phyloP scores from a whole-genome alignment of 1,139 yeast genomes.

The Yamadazyma sp. region DNA sequence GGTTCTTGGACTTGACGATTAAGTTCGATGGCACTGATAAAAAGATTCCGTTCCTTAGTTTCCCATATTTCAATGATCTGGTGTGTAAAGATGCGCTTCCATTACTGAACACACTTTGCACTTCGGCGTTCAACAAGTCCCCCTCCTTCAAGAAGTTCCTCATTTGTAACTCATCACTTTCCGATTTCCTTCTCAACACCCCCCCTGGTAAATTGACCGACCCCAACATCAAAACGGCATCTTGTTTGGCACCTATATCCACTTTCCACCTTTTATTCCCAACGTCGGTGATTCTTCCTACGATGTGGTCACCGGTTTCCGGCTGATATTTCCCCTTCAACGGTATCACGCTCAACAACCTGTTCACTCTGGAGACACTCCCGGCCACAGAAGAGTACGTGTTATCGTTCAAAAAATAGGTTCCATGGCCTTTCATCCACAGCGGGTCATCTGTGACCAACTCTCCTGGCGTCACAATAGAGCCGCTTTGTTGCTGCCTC shows the following conservation, averaged over 20 bases:
- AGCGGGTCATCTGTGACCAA: slow-evolving; percentile 90
- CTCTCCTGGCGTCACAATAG: slow-evolving; percentile 93
- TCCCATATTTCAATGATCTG: slow-evolving; percentile 91
- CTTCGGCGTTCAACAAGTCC: slow-evolving; percentile 94
- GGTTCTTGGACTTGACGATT: slow-evolving; percentile 81
- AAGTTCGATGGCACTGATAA: slow-evolving; percentile 79
- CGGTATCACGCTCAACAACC: slow-evolving; percentile 82
- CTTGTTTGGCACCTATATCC: slow-evolving; percentile 91
- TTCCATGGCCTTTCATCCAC: slow-evolving; percentile 99
- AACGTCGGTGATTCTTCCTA: slow-evolving; percentile 93
- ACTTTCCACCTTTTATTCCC: slow-evolving; percentile 96
- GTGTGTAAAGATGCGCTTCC: slow-evolving; percentile 96
- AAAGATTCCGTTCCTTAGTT: slow-evolving; percentile 86
- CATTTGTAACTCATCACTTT: slow-evolving; percentile 96
- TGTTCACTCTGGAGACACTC: slow-evolving; percentile 78
- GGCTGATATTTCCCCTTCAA: slow-evolving; percentile 85
- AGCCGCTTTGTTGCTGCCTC: slow-evolving; percentile 12
- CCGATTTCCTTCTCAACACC: slow-evolving; percentile 87
- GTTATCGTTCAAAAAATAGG: slow-evolving; percentile 68
- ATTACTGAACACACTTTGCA: slow-evolving; percentile 83
- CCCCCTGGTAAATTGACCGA: slow-evolving; percentile 98
- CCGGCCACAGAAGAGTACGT: slow-evolving; percentile 96
- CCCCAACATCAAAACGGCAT: slow-evolving; percentile 89
- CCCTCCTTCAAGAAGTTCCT: slow-evolving; percentile 92
- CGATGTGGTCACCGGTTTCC: slow-evolving; percentile 94